A percentile compares a stretch with the other conserved stretches of the same genome.
Conservation (phyloP, 139 green algal genomes). For the Chlamydomonas sphaeroides region DNA sequence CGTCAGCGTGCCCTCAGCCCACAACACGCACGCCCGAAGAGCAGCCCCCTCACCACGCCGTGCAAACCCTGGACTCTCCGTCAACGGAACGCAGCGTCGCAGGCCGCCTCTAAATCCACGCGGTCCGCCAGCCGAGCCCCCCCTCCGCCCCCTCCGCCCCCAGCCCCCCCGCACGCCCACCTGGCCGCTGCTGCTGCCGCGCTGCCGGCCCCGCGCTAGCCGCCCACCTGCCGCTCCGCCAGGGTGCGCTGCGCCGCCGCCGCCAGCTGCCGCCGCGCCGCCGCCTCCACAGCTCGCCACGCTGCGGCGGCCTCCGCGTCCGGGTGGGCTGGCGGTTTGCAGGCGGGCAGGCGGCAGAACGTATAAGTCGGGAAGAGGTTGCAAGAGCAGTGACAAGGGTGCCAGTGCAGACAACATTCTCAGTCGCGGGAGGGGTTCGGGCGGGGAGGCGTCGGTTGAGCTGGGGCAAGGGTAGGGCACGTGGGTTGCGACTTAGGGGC, state of each 20-base stretch:
- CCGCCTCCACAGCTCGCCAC: slow-evolving; percentile 1
- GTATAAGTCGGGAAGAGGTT: too few relatives aligned
- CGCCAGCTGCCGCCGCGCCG: not conserved
- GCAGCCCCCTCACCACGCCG: too few relatives aligned
- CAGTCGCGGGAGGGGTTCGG: too few relatives aligned
- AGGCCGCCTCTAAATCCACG: too few relatives aligned
- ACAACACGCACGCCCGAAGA: too few relatives aligned
- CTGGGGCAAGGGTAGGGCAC: too few relatives aligned
- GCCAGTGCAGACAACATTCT: not conserved
- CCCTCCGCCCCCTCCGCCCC: not conserved
- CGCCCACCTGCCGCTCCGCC: slow-evolving; percentile 18
- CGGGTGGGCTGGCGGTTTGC: not conserved
- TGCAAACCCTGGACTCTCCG: too few relatives aligned
- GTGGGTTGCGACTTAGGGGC: not conserved
- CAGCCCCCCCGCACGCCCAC: not conserved
- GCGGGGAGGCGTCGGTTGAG: too few relatives aligned
- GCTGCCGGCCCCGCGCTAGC: too few relatives aligned
- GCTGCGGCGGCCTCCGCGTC: slow-evolving; percentile 1
- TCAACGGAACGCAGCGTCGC: too few relatives aligned
- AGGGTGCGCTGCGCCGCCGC: not conserved
- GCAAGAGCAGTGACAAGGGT: not conserved
- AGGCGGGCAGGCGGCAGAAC: not conserved
- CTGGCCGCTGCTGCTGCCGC: too few relatives aligned
- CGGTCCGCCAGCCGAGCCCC: not conserved
- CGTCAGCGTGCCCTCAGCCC: too few relatives aligned